Evolutionary conservation across 371 early-diverging fungal species (phyloP), one percentile per base, ranked within the genome.

Genomic region (Mortierella sp.): DNA sequence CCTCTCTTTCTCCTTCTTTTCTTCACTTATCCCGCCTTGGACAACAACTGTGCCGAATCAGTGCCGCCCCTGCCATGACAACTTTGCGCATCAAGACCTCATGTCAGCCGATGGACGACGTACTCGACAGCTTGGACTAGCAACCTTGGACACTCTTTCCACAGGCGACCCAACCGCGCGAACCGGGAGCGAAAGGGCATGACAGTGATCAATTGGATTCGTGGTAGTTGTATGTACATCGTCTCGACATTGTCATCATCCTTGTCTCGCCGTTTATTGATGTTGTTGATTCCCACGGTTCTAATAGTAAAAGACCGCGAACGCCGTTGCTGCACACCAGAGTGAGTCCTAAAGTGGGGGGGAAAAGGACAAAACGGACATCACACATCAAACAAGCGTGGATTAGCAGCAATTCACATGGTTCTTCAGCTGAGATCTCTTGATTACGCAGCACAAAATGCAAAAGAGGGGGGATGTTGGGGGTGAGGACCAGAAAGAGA

Each of bases 321-420:
- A 65, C 14, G 66, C 67, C 34, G 67, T 64, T 21, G 67, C 63
- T 19, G 67, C 63, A 39, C 79, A 80, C 81, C 72, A 71, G 58
- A 81, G 39, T 17, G 67, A 51, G 60, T 69, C 65, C 77, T 71
- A 55, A 21, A 13, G 44, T 3, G 48, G 21, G 48, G 21, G 28
- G 29, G 48, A 47, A 17, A 21, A 6, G 25, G 5, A 47, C 7
- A 25, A 25, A 24, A 17, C 14, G 39, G 16, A n/a, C 34, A 34
- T 17, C 7, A 37, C 31, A 44, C 34, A 34, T 12, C 16, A 39
- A 24, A 43, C 8, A 28, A 22, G 9, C 22, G 4, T 16, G 29
- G 13, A 28, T 52, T 31, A 21, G 47, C 22, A 7, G 37, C 16
- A 24, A 16, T 25, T 24, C 17, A n/a, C 21, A n/a, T 9, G 24